Conservation (phyloP, 306 rosid species). For the Vigna radiata region DNA sequence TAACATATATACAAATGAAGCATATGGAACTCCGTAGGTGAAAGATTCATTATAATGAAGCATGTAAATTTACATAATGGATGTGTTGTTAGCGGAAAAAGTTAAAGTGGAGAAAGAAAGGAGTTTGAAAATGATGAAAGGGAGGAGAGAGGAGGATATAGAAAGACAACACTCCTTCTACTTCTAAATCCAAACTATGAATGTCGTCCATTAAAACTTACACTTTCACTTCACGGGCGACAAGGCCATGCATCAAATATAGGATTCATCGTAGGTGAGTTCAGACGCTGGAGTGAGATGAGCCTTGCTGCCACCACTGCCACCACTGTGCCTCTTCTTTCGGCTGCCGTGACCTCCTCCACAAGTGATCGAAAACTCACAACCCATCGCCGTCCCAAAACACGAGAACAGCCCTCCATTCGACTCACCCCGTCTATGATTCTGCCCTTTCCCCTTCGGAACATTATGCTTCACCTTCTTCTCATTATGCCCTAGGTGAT, state of each 20-base stretch:
- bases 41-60: too few relatives aligned
- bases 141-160: not conserved
- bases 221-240: not conserved
- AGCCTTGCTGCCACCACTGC: conserved; percentile 8
- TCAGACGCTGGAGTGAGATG: conserved; percentile 54
- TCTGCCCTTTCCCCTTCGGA: not conserved
- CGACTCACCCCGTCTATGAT: not conserved
- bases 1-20: too few relatives aligned
- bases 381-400: conserved; percentile 70
- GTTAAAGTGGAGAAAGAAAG: not conserved
- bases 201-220: not conserved
- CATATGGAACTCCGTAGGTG: too few relatives aligned
- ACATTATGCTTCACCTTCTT: not conserved
- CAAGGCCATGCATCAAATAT: conserved; percentile 16
- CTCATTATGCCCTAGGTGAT: conserved; percentile 15
- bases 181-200: conserved; percentile 40
- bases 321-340: conserved; percentile 47
- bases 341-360: conserved; percentile 58
- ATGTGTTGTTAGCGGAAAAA: too few relatives aligned
- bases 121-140: not conserved
- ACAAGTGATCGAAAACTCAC: conserved; percentile 73
- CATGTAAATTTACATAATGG: too few relatives aligned
- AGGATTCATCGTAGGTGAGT: conserved; percentile 56
- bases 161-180: not conserved
- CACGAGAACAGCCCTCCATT: conserved; percentile 68